Base-by-base conservation (phyloP, 2,329 filamentous ascomycete species). In the Sporothrix pallida region DNA sequence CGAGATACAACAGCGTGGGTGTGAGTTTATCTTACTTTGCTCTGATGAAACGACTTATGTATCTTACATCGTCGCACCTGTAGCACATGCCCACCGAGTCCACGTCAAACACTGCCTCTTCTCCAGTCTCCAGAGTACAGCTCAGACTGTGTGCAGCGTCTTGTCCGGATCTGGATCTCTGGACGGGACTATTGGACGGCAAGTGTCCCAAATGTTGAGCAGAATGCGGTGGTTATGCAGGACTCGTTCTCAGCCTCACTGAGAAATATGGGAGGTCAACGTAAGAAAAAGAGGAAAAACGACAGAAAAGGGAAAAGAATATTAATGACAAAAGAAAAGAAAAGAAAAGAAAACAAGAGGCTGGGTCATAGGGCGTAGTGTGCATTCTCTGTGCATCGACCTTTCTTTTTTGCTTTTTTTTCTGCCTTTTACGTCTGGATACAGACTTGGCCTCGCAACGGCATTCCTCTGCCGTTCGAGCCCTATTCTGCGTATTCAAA, bases 111-210 rank as follows among this genome's bases (percentile, higher is more conserved):
- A 31, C 31, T 31, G 31, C 31, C 31, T 31, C 31, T 31, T 31
- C 31, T 31, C 31, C 31, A 31, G 31, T 31, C 31, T 31, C 5
- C 31, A 31, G 31, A 31, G 31, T 63, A 68, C 65, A 68, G 65
- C 65, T 68, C 46, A 37, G 46, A n/a, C 13, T 37, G 46, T 68
- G 46, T 46, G 37, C 23, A 15, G 23, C 13, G 23, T 50, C 65
- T 46, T 68, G 46, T 68, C 65, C 65, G 13, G 44, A 68, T 68
- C 20, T n/a, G 65, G 65, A 68, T 23, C 4, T 68, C 20, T n/a
- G 65, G 65, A 68, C 46, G 3, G 20, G 12, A 46, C 68, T 70
- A 70, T 70, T 44, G 50, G 31, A 23, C 31, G 23, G 17, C 17
- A 56, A 20, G 26, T n/a, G 65, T 8, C 12, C 26, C 31, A 31